Percentiles rank a stretch among this genome's conserved stretches.
Evolutionary conservation across 805 yeast species (phyloP).

Genomic region (Zygoascus ofunaensis): DNA sequence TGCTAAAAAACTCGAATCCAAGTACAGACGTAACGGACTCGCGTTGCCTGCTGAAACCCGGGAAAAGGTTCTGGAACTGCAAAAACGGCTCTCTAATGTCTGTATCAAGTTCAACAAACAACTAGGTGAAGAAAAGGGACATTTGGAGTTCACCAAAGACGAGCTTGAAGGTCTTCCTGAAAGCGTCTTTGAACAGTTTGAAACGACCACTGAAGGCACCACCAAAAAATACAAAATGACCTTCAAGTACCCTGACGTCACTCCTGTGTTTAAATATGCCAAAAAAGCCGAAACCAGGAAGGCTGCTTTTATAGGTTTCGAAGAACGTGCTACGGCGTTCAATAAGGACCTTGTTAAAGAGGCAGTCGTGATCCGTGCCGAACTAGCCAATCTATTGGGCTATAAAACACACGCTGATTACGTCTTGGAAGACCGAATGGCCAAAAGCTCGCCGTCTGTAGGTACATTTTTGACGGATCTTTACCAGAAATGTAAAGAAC

Average conservation of each 20-base stretch:
- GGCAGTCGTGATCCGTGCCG: conserved; percentile 52
- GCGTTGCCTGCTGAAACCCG: conserved; percentile 48
- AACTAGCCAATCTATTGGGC: conserved; percentile 56
- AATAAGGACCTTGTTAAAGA: conserved; percentile 53
- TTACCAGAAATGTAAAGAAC: conserved; percentile 45
- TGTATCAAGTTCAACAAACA: conserved; percentile 53
- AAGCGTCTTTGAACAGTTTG: conserved; percentile 44
- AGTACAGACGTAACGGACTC: conserved; percentile 61
- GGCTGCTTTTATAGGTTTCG: conserved; percentile 55
- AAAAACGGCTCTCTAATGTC: conserved; percentile 50
- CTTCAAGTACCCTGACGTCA: conserved; percentile 70
- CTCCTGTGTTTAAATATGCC: conserved; percentile 73
- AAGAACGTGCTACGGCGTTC: conserved; percentile 44
- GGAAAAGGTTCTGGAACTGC: conserved; percentile 46
- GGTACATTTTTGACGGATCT: conserved; percentile 54
- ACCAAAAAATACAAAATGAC: conserved; percentile 60
- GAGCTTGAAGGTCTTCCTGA: conserved; percentile 70
- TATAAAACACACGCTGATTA: conserved; percentile 61
- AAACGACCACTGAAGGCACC: conserved; percentile 35
- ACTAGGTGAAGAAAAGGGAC: conserved; percentile 62
- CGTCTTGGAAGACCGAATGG: conserved; percentile 72
- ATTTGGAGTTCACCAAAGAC: conserved; percentile 47
- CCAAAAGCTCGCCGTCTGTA: conserved; percentile 56
- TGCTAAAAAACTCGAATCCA: conserved; percentile 46
- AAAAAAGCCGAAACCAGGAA: conserved; percentile 54